A percentile compares a stretch with the other conserved stretches of the same genome.
phyloP scores from a whole-genome alignment of 2,329 filamentous ascomycete genomes.

The Pseudogymnoascus destructans region DNA sequence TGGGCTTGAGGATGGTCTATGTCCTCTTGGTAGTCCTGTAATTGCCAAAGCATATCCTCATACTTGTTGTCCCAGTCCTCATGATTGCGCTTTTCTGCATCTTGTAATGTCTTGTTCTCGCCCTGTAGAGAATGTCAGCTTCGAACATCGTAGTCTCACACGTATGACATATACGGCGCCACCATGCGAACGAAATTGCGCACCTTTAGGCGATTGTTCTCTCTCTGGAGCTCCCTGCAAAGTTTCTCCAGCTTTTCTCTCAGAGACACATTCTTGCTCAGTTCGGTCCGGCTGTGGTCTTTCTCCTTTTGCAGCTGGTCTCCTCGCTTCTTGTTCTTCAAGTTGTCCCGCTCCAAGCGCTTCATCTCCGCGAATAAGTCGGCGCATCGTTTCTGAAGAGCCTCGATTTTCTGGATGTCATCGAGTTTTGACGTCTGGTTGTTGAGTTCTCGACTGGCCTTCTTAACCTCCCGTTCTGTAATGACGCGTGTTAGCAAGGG shows the following conservation, averaged over 20 bases:
- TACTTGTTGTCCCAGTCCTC: slow-evolving; percentile 76
- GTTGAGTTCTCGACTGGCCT: slow-evolving; percentile 80
- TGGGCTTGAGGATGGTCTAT: slow-evolving; percentile 73
- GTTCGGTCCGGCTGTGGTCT: slow-evolving; percentile 73
- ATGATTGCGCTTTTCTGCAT: slow-evolving; percentile 70
- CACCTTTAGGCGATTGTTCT: slow-evolving; percentile 98
- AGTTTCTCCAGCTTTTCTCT: slow-evolving; percentile 97
- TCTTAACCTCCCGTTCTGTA: slow-evolving; percentile 83
- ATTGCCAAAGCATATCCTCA: slow-evolving; percentile 64
- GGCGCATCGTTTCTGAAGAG: slow-evolving; percentile 79
- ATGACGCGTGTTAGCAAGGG: neutral
- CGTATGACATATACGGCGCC: slow-evolving; percentile 11
- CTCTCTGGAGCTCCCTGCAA: slow-evolving; percentile 83
- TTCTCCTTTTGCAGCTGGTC: slow-evolving; percentile 95
- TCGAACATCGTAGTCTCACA: neutral
- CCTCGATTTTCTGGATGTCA: slow-evolving; percentile 80
- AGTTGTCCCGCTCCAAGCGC: slow-evolving; percentile 80
- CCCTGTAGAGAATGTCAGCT: slow-evolving; percentile 38
- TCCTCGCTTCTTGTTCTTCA: slow-evolving; percentile 89
- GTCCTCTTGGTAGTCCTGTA: slow-evolving; percentile 79
- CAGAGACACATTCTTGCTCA: slow-evolving; percentile 78
- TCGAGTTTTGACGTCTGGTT: slow-evolving; percentile 85
- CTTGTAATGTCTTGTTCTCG: slow-evolving; percentile 85
- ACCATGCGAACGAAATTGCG: neutral
- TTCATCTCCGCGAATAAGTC: slow-evolving; percentile 93